phyloP scores from a whole-genome alignment of 768 basidiomycete species.

The Lentinula boryana region DNA sequence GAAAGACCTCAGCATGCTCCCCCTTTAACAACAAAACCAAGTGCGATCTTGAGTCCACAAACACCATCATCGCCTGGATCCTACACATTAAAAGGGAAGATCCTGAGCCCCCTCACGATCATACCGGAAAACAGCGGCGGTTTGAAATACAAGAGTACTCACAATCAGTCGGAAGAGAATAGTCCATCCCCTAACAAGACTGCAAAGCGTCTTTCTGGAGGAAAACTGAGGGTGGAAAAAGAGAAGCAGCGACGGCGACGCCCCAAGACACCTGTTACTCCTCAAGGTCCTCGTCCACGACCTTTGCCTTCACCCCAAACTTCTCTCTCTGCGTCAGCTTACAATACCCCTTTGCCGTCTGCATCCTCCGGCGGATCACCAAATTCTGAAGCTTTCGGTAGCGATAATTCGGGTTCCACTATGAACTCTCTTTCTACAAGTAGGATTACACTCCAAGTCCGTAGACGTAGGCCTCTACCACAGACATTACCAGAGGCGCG shows the following conservation, averaged over 20 bases:
- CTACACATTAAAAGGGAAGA: not conserved
- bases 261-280: not conserved
- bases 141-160: not conserved
- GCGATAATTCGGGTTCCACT: not conserved
- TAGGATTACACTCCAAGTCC: not conserved
- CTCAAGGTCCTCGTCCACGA: constrained; percentile 1
- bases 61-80: not conserved
- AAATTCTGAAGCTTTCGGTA: not conserved
- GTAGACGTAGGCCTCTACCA: not conserved
- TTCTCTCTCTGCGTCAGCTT: not conserved
- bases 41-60: not conserved
- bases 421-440: not conserved
- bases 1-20: not conserved
- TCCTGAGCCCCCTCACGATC: not conserved
- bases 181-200: not conserved
- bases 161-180: not conserved
- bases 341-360: not conserved
- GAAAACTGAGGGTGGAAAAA: not conserved
- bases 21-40: not conserved
- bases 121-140: not conserved
- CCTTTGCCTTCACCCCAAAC: not conserved
- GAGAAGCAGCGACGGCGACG: constrained; percentile 1
- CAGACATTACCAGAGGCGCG: not conserved
- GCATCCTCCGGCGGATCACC: not conserved
- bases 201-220: constrained; percentile 2